phyloP scores from a whole-genome alignment of 75 land plant species.

The Sequoiadendron giganteum region DNA sequence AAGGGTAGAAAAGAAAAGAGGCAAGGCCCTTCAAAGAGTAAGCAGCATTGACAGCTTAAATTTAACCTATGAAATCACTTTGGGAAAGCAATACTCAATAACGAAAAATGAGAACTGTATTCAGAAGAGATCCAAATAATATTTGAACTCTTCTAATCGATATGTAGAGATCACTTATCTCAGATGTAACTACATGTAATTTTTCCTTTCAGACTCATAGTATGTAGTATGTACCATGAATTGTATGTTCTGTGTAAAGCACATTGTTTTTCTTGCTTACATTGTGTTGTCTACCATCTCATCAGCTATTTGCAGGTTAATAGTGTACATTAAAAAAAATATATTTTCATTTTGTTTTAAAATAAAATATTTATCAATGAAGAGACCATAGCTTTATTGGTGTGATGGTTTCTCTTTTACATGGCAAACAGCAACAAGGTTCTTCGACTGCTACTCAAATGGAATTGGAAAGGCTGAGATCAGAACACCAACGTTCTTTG shows the following conservation, averaged over 20 bases:
- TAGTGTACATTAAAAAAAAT: neutral
- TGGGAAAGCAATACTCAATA: neutral
- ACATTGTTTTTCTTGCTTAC: neutral
- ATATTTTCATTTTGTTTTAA: neutral
- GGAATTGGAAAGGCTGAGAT: conserved; percentile 73
- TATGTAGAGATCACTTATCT: neutral
- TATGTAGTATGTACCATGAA: neutral
- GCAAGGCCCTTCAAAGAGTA: neutral
- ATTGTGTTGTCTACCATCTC: neutral
- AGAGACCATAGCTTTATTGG: neutral
- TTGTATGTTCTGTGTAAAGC: neutral
- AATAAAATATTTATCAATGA: neutral
- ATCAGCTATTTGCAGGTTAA: neutral
- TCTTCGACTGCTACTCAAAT: conserved; percentile 71
- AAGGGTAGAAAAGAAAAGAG: neutral
- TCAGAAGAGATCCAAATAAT: neutral
- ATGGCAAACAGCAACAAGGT: conserved; percentile 64
- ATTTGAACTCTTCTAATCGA: neutral
- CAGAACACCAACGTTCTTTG: conserved; percentile 51
- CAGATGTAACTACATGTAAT: neutral
- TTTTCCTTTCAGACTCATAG: neutral
- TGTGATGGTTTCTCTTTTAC: neutral
- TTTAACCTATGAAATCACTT: neutral
- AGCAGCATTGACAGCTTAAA: neutral
- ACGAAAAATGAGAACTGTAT: neutral